Percentiles rank a stretch among this genome's conserved stretches.
phyloP scores from a whole-genome alignment of 371 early-diverging fungal genomes.

The Rhizopus delemar region DNA sequence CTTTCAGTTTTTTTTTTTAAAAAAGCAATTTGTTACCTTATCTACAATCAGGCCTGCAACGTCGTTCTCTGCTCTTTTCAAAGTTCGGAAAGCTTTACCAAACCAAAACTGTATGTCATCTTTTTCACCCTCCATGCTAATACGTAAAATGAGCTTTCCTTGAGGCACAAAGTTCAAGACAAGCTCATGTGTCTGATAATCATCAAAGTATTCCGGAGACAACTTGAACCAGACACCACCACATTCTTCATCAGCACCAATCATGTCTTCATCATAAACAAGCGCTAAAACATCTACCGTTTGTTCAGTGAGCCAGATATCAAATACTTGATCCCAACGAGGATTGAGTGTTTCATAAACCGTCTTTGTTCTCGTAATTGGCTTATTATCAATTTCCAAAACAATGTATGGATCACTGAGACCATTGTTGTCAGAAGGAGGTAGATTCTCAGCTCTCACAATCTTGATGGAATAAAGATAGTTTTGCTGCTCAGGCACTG shows the following conservation, averaged over 20 bases:
- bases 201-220: constrained; percentile 60
- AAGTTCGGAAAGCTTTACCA: constrained; percentile 74
- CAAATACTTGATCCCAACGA: constrained; percentile 92
- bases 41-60: constrained; percentile 75
- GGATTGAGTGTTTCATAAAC: constrained; percentile 80
- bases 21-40: constrained; percentile 43
- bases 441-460: constrained; percentile 60
- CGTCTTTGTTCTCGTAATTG: constrained; percentile 62
- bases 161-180: constrained; percentile 83
- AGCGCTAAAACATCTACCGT: constrained; percentile 66
- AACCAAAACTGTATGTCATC: constrained; percentile 94
- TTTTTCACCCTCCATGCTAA: constrained; percentile 89
- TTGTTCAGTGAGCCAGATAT: constrained; percentile 62
- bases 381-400: constrained; percentile 55
- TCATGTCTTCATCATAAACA: constrained; percentile 76
- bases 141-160: constrained; percentile 77
- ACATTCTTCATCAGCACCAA: constrained; percentile 83
- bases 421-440: constrained; percentile 59
- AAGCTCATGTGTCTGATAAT: constrained; percentile 81
- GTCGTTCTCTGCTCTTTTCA: constrained; percentile 73
- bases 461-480: constrained; percentile 60
- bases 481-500: constrained; percentile 26
- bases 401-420: constrained; percentile 76
- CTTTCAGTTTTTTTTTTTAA: not conserved
- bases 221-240: constrained; percentile 70